These are phyloP conservation scores for Wallemia mellicola DNA, from an alignment of 1,284 basidiomycete genomes.

Conservation along the genomic window DNA sequence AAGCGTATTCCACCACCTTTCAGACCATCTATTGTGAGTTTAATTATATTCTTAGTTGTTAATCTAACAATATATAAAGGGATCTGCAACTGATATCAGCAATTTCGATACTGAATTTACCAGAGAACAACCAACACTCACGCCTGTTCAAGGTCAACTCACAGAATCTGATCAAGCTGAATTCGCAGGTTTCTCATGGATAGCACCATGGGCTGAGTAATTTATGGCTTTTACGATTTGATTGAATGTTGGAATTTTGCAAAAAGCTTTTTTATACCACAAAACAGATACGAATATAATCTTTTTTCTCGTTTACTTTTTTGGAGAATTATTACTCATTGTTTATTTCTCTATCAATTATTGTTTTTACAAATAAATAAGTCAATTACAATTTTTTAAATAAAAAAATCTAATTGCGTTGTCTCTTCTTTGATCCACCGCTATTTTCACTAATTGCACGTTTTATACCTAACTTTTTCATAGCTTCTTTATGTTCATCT, in stretches of 20 bases:
- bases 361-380: neutral
- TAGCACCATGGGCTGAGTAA: neutral
- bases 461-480: slow-evolving; percentile 42
- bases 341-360: neutral
- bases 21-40: slow-evolving; percentile 69
- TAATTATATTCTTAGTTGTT: neutral
- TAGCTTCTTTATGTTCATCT: slow-evolving; percentile 46
- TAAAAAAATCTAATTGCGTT: neutral
- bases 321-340: too few relatives aligned
- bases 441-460: slow-evolving; percentile 23
- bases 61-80: slow-evolving; percentile 5
- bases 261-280: too few relatives aligned
- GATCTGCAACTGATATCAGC: slow-evolving; percentile 22
- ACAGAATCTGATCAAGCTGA: slow-evolving; percentile 77
- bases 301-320: too few relatives aligned
- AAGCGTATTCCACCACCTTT: slow-evolving; percentile 94
- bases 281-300: too few relatives aligned
- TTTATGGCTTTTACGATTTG: neutral
- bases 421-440: slow-evolving; percentile 8
- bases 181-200: slow-evolving; percentile 79
- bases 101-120: slow-evolving; percentile 97
- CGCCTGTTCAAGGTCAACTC: slow-evolving; percentile 83
- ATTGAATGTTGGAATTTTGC: neutral
- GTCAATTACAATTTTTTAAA: too few relatives aligned
- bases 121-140: slow-evolving; percentile 79